Evolutionary conservation across 345 rosid genomes (phyloP).

Genomic region (Brassica rapa): DNA sequence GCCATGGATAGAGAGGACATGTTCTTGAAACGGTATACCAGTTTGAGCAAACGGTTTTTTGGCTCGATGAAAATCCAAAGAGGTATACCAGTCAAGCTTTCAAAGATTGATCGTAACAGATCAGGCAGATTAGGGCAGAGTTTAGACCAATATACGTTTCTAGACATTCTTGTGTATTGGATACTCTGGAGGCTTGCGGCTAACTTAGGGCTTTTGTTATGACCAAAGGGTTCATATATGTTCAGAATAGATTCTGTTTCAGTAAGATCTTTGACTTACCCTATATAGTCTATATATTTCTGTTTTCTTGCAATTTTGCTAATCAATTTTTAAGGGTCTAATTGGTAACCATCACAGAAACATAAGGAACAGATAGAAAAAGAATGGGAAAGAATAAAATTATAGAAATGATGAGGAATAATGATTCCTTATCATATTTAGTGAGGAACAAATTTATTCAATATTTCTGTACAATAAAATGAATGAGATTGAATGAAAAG

Average conservation of each 20-base stretch:
- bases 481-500: too few relatives aligned
- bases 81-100: background rate
- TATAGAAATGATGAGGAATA: too few relatives aligned
- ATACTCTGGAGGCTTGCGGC: background rate
- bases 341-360: too few relatives aligned
- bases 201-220: background rate
- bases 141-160: slow-evolving; percentile 24
- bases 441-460: too few relatives aligned
- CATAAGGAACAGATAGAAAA: too few relatives aligned
- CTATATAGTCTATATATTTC: background rate
- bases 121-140: slow-evolving; percentile 23
- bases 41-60: slow-evolving; percentile 29
- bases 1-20: slow-evolving; percentile 31
- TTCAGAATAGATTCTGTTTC: background rate
- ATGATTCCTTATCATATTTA: too few relatives aligned
- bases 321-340: too few relatives aligned
- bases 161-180: slow-evolving; percentile 21
- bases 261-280: background rate
- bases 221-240: background rate
- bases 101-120: slow-evolving; percentile 10
- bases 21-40: slow-evolving; percentile 23
- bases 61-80: slow-evolving; percentile 23
- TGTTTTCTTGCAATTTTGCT: background rate
- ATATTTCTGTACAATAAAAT: too few relatives aligned
- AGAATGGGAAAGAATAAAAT: too few relatives aligned